Conservation (phyloP, 2,329 filamentous ascomycete species). For the Teratosphaeria viscida region DNA sequence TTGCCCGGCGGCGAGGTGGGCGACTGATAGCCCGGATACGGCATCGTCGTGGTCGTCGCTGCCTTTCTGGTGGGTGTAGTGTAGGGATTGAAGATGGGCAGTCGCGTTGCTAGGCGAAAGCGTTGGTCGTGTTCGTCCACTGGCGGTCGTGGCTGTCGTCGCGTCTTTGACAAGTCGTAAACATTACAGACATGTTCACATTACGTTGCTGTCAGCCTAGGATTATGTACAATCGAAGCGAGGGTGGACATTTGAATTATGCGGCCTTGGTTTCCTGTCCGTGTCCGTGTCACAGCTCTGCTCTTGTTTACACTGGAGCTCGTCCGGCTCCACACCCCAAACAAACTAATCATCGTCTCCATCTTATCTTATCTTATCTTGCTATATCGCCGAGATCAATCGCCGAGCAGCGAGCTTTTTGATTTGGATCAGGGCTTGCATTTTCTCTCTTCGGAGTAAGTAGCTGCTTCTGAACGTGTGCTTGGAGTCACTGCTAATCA, state of each 20-base stretch:
- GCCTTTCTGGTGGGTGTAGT: neutral
- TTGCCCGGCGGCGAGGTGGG: constrained; percentile 23
- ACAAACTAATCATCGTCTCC: neutral
- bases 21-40: constrained; percentile 14
- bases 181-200: neutral
- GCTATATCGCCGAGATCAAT: neutral
- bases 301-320: neutral
- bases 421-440: neutral
- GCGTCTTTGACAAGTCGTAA: neutral
- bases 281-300: neutral
- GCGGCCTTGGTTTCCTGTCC: neutral
- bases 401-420: neutral
- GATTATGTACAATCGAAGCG: neutral
- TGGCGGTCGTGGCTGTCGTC: neutral
- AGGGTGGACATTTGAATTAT: neutral
- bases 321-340: neutral
- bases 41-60: neutral
- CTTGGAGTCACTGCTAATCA: neutral
- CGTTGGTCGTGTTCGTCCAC: neutral
- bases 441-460: neutral
- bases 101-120: neutral
- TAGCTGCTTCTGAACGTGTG: neutral
- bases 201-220: neutral
- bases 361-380: neutral
- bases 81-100: neutral